These are phyloP conservation scores for Candida ascalaphidarum DNA, from an alignment of 805 yeast genomes.

Conservation along the genomic window DNA sequence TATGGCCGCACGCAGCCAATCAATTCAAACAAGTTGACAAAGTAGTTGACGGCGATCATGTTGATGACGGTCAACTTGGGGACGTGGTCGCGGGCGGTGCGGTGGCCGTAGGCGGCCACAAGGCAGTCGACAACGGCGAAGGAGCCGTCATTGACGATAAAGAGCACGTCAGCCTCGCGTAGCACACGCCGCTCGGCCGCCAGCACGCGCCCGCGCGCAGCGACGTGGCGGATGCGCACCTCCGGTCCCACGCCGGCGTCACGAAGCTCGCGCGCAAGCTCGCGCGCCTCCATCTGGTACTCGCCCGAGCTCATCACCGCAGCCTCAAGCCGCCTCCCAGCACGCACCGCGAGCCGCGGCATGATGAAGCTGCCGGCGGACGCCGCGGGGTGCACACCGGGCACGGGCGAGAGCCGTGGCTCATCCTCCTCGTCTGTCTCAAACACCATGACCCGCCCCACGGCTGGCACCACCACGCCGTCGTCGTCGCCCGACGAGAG, in stretches of 20 bases:
- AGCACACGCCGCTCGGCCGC: too few species aligned
- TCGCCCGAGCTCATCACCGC: too few species aligned
- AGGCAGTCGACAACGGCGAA: conserved; percentile 16
- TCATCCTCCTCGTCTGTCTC: conserved; percentile 34
- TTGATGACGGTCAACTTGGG: conserved; percentile 29
- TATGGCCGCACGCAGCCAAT: conserved; percentile 22
- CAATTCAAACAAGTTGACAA: conserved; percentile 28
- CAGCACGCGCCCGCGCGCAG: too few species aligned
- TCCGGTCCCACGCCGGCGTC: conserved; percentile 1
- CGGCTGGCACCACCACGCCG: conserved; percentile 6
- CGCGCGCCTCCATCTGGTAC: not conserved
- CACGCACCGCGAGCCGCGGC: not conserved
- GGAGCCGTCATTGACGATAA: conserved; percentile 33
- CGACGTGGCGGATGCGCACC: too few species aligned
- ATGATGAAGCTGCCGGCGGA: not conserved
- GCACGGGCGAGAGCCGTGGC: too few species aligned
- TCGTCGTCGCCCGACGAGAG: conserved; percentile 23
- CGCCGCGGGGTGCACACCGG: too few species aligned
- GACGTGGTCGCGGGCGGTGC: too few species aligned
- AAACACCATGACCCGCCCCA: conserved; percentile 29
- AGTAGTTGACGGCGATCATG: conserved; percentile 31
- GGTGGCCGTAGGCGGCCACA: conserved; percentile 7
- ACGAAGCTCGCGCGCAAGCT: not conserved
- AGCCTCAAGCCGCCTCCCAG: not conserved
- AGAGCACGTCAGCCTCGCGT: conserved; percentile 17